A percentile compares a stretch with the other conserved stretches of the same genome.
Conservation (phyloP, 768 basidiomycete genomes). For the Coprinopsis sp. region DNA sequence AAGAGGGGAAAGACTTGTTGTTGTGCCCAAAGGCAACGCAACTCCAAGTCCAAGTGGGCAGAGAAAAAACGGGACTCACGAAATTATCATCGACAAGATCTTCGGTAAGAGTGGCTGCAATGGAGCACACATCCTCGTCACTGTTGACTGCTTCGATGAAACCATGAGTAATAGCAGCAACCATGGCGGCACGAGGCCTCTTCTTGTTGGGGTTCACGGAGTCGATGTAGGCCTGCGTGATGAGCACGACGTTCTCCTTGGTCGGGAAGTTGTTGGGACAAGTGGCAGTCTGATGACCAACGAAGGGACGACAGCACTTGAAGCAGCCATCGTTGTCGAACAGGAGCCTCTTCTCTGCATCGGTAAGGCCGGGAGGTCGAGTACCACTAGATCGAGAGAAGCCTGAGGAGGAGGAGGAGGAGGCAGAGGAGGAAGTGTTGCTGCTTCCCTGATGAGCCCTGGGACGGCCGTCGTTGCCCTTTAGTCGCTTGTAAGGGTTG, state of each 20-base stretch:
- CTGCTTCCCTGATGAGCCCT: not conserved
- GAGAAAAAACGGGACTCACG: not conserved
- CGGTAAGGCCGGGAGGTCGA: not conserved
- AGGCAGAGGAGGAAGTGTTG: not conserved
- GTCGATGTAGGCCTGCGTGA: not conserved
- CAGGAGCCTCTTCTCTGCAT: not conserved
- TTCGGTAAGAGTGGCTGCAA: not conserved
- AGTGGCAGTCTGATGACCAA: not conserved
- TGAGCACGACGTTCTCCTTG: not conserved
- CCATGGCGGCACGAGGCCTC: not conserved
- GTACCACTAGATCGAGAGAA: not conserved
- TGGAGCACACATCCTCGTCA: not conserved
- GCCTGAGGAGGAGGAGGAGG: not conserved
- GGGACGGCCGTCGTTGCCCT: too few species aligned
- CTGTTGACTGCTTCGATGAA: not conserved
- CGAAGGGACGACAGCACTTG: not conserved
- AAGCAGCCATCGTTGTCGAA: conserved; percentile 2
- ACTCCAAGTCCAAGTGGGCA: not conserved
- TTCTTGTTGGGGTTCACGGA: not conserved
- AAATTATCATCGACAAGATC: not conserved
- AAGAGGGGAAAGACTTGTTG: not conserved
- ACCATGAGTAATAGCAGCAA: not conserved
- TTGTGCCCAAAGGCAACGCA: not conserved
- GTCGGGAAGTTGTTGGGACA: not conserved
- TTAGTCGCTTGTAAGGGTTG: too few species aligned